These are phyloP conservation scores for Geosmithia flava DNA, from an alignment of 2,329 filamentous ascomycete species.

Conservation along the genomic window DNA sequence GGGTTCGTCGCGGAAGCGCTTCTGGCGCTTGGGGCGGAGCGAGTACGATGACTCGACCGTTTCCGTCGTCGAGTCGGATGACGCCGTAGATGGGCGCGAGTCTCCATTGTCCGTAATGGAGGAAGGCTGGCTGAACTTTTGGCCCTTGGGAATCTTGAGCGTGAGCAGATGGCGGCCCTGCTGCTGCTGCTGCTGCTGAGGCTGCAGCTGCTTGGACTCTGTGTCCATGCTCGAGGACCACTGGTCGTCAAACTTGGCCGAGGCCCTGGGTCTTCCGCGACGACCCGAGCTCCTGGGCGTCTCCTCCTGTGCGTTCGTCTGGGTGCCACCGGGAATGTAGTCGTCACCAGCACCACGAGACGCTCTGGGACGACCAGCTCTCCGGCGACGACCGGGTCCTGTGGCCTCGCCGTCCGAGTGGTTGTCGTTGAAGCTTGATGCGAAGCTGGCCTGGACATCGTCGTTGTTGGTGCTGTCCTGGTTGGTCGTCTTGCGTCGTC, in stretches of 20 bases:
- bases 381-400: conserved; percentile 5
- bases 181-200: conserved; percentile 11
- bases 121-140: conserved; percentile 24
- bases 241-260: conserved; percentile 2
- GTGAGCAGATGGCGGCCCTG: conserved; percentile 18
- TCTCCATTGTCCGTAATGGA: conserved; percentile 28
- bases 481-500: conserved; percentile 18
- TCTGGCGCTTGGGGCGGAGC: conserved; percentile 41
- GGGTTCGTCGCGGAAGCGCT: conserved; percentile 37
- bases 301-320: background rate
- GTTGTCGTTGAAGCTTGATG: conserved; percentile 21
- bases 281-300: background rate
- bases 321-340: background rate
- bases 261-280: conserved; percentile 1
- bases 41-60: conserved; percentile 39
- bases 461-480: conserved; percentile 10
- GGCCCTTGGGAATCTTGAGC: conserved; percentile 26
- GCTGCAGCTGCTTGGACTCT: conserved; percentile 7
- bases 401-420: conserved; percentile 15
- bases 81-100: conserved; percentile 38
- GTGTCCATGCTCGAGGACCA: conserved; percentile 4
- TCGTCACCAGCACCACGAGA: background rate
- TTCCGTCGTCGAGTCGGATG: conserved; percentile 35
- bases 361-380: background rate
- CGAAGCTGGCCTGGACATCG: conserved; percentile 10